Base-by-base conservation (phyloP, 805 yeast species). In the Jamesozyma jinghongensis region DNA sequence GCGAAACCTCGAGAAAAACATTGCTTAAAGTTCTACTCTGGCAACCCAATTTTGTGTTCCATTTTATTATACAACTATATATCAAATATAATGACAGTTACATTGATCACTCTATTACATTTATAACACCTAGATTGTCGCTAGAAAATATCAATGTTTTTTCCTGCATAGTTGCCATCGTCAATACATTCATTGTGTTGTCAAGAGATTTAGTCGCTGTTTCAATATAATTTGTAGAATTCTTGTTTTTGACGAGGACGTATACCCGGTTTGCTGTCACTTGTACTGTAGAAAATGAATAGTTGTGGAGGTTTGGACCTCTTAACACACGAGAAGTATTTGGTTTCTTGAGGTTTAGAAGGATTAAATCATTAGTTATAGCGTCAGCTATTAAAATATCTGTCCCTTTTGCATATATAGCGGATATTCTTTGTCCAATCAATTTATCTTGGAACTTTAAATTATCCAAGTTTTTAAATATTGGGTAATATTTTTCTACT, bases 191-290 rank as follows among this genome's bases (percentile, higher is more conserved):
- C 6, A 37, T 26, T n/a, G 20, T 32, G 14, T 25, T 37, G 13
- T 8, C 18, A 1, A 22, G 3, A 20, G 2, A n/a, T 11, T 28
- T 28, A 14, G 31, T 11, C 8, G 30, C n/a, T 5, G 11, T 30
- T 14, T 19, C 13, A 20, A 16, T 13, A 1, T 17, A 4, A 6
- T 26, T 19, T 7, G 18, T 11, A 6, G 19, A 31, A 6, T n/a
- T 31, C 25, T 19, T 32, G 4, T 14, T 14, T 10, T 39, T 48
- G 16, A 45, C 40, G 5, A 45, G 16, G 4, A 54, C 32, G 16
- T 48, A 48, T 3, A 51, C 44, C 17, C 51, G 38, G 26, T 46
- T 52, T 1, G 58, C 45, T 3, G 56, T 57, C n/a, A 49, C 45
- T 26, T 54, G 53, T 1, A 41, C 31, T 0, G 50, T 40, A 7